Percentiles rank a stretch among this genome's conserved stretches.
These are phyloP conservation scores for Epicoccum sorghinum DNA, from an alignment of 2,329 filamentous ascomycete species.

Conservation along the genomic window DNA sequence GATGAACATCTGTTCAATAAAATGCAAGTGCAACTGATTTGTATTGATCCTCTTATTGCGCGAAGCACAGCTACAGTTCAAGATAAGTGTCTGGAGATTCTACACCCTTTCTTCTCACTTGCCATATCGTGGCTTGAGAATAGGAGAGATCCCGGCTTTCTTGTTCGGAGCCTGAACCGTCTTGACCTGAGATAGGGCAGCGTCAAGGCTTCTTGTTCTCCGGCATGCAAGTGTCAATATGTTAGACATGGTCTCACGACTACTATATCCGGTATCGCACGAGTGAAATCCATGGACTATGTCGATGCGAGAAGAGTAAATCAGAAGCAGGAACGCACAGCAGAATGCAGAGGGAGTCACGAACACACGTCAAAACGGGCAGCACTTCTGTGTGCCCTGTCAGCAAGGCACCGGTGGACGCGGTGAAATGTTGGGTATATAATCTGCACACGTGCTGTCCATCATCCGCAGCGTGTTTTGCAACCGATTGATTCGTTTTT, in stretches of 20 bases:
- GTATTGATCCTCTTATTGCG: too few species aligned
- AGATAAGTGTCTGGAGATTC: background rate
- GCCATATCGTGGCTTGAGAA: background rate
- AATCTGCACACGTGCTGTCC: slow-evolving; percentile 21
- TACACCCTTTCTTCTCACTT: background rate
- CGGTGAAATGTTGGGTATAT: slow-evolving; percentile 15
- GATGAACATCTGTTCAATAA: too few species aligned
- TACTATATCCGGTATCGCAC: too few species aligned
- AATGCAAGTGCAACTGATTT: too few species aligned
- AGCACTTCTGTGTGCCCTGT: slow-evolving; percentile 1
- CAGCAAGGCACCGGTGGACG: slow-evolving; percentile 20
- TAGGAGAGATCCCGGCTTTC: background rate
- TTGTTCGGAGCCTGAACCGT: background rate
- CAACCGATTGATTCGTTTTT: slow-evolving; percentile 49
- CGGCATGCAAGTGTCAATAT: too few species aligned
- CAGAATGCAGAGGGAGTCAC: background rate
- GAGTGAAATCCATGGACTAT: too few species aligned
- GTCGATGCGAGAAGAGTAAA: too few species aligned
- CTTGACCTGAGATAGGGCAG: background rate
- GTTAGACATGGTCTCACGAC: background rate
- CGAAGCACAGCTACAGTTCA: too few species aligned
- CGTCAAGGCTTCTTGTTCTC: background rate
- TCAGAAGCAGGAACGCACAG: background rate
- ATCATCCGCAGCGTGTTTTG: slow-evolving; percentile 34
- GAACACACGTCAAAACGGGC: background rate